Evolutionary conservation across 2,329 filamentous ascomycete genomes (phyloP).

Genomic region (Colletotrichum acutatum): DNA sequence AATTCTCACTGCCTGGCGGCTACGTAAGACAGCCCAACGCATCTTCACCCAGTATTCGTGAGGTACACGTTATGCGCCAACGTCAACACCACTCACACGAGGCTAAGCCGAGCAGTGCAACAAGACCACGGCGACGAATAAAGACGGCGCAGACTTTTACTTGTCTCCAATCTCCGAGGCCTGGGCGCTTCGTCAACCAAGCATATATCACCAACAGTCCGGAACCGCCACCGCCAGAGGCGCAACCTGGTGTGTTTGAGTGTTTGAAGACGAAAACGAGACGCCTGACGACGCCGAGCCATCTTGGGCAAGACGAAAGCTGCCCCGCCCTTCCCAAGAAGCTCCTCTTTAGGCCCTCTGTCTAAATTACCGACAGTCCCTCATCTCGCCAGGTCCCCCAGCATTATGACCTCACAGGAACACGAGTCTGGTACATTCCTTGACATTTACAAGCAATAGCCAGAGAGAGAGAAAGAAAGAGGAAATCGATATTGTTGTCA

Average conservation of each 20-base stretch:
- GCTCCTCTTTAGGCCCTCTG: slow-evolving; percentile 12
- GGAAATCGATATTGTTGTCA: background rate
- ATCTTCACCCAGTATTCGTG: background rate
- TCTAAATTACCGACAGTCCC: slow-evolving; percentile 5
- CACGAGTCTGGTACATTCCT: slow-evolving; percentile 15
- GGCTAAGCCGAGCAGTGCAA: background rate
- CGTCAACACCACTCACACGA: slow-evolving; percentile 29
- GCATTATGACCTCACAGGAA: slow-evolving; percentile 35
- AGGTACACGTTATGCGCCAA: slow-evolving; percentile 28
- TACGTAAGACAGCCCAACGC: slow-evolving; percentile 25
- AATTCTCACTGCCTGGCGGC: slow-evolving; percentile 29
- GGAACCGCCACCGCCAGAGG: background rate
- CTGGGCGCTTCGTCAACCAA: slow-evolving; percentile 28
- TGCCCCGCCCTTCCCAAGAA: slow-evolving; percentile 12
- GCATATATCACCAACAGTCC: slow-evolving; percentile 12
- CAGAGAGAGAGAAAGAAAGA: background rate
- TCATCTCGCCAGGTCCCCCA: slow-evolving; percentile 20
- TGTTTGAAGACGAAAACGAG: background rate
- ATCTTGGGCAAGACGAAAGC: background rate
- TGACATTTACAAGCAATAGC: slow-evolving; percentile 10
- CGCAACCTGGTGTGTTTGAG: background rate
- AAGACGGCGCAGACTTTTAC: background rate
- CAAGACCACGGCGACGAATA: background rate
- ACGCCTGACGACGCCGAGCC: background rate
- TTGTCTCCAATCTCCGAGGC: slow-evolving; percentile 17